Base-by-base conservation (phyloP, 1,139 yeast genomes). In the Geotrichum cucujoidarum region DNA sequence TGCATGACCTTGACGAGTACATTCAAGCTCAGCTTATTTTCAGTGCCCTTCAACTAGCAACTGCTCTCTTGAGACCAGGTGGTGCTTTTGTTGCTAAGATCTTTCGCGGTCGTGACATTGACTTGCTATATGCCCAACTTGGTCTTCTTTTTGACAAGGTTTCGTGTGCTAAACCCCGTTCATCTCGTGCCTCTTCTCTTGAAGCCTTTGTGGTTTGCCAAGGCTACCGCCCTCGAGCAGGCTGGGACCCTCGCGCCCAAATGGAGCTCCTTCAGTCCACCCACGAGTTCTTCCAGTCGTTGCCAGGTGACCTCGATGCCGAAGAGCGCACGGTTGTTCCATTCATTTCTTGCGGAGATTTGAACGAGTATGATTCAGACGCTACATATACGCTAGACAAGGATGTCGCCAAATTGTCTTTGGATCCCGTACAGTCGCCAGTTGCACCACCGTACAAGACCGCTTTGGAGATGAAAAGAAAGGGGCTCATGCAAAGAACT, bases 1-100 rank as follows among this genome's bases (percentile, higher is more conserved):
- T 92, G 47, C 98, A 94, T 63, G 98, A 94, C 66, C 72, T 92
- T 53, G 98, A 92, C 66, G 98, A 92, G 65, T 92, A 90, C 62
- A 86, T 92, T 49, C 98, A 92, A 68, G 97, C 95, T 1, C 98
- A 92, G 63, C 73, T 92, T 53, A 85, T 94, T 45, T 72, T 89
- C 55, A 82, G 96, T 34, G 98, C 98, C 1, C 71, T 92, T 47
- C 95, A 89, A 60, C 71, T 94, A 49, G 90, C 97, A 2, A 85
- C 95, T 1, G 88, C 96, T 60, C 73, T 92, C 22, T 72, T 92
- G 55, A 80, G 84, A 59, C 84, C 88, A 11, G 96, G 95, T 31
- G 98, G 98, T 43, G 74, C 84, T 0, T 92, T 92, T 71, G 95
- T 90, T 34, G 98, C 98, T 42, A 92, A 92, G 68, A 89, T 92